Base-by-base conservation (phyloP, 768 basidiomycete genomes). In the Suillus placidus region DNA sequence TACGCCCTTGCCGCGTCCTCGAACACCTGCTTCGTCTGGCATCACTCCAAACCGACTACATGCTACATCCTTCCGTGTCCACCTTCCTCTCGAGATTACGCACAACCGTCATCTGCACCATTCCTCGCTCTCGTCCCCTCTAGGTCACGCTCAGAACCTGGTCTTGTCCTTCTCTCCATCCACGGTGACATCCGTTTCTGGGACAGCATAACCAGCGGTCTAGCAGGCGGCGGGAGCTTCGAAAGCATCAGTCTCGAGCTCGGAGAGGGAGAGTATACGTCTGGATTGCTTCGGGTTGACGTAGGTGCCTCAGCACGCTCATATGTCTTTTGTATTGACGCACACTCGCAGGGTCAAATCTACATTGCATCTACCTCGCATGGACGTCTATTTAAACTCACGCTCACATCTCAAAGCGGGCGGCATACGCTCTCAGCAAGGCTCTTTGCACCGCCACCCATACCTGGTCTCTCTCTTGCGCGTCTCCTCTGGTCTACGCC, bases 21-120 rank as follows among this genome's bases (percentile, higher is more conserved):
- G 8, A 85, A 86, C 71, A 91, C 90, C 10, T 93, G 91, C 74
- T 93, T 91, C 76, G 89, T 93, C 56, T 94, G 92, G 92, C 89
- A 91, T 67, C 89, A 93, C 78, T 84, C 88, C 81, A 88, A 85
- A 73, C 88, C 90, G 34, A 87, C 85, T 42, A 93, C 91, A 13
- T 93, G 92, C 73, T 93, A 93, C 69, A 93, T 94, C 54, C 92
- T 94, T 70, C 81, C 88, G 13, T 92, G 89, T 72, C 92, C 92
- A 6, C 77, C 78, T 66, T 80, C 83, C 64, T 67, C 78, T 26
- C 75, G 77, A 26, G 76, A 77, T 40, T 72, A 74, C 1, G 72
- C 77, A 56, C 84, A 85, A 43, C 82, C 85, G 14, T 78, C 86
- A 45, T 82, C 82, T n/a, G 73, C 81, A 10, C 83, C 83, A 6